phyloP scores from a whole-genome alignment of 257 asterid genomes.

The Plectranthus barbatus region DNA sequence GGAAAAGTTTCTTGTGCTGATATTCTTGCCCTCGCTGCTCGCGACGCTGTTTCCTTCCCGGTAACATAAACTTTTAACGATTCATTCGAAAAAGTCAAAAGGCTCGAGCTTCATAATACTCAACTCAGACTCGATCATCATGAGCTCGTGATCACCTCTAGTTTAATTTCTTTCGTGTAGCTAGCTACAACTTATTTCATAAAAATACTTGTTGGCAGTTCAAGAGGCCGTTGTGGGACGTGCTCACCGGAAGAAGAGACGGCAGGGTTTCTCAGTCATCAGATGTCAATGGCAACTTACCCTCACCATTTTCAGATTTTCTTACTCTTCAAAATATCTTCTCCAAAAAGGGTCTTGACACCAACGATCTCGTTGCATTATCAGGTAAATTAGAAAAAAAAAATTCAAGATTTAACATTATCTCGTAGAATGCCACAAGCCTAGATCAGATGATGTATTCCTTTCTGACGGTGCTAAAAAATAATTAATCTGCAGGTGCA shows the following conservation, averaged over 20 bases:
- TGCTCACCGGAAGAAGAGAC: conserved; percentile 42
- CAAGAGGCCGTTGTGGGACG: conserved; percentile 30
- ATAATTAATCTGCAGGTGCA: conserved; percentile 32
- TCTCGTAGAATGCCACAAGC: too few species aligned
- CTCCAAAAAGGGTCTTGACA: conserved; percentile 19
- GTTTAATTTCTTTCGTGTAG: too few species aligned
- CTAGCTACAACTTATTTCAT: background rate
- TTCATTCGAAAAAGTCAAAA: too few species aligned
- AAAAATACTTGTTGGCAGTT: conserved; percentile 5
- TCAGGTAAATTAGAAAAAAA: conserved; percentile 32
- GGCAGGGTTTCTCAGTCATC: conserved; percentile 29
- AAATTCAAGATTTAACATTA: too few species aligned
- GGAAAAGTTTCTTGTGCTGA: conserved; percentile 48
- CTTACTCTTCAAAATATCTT: conserved; percentile 23
- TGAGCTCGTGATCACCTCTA: too few species aligned
- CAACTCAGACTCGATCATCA: too few species aligned
- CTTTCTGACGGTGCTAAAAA: background rate
- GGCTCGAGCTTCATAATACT: too few species aligned
- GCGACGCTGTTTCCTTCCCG: conserved; percentile 43
- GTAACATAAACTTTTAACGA: conserved; percentile 19
- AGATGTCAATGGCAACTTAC: conserved; percentile 31
- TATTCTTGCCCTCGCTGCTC: conserved; percentile 44
- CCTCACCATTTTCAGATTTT: conserved; percentile 38
- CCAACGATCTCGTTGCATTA: conserved; percentile 38
- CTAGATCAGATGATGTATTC: too few species aligned